Evolutionary conservation across 73 alveolate genomes (phyloP).

Genomic region (Tetrahymena borealis): DNA sequence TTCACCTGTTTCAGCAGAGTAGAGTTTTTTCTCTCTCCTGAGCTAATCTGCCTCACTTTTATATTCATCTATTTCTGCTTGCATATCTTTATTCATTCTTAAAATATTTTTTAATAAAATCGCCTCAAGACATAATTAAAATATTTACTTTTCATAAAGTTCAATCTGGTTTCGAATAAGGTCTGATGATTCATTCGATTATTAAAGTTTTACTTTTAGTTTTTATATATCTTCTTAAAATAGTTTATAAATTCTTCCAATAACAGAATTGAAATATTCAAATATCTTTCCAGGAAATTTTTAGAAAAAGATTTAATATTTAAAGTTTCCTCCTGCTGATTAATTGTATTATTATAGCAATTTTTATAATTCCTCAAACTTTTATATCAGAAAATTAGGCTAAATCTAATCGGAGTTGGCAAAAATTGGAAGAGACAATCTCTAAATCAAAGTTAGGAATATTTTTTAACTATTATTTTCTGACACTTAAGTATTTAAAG

Average conservation of each 20-base stretch:
- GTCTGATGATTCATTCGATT: neutral
- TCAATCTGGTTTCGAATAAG: neutral
- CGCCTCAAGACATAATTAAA: neutral
- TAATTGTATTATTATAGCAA: neutral
- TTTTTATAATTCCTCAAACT: neutral
- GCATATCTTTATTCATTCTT: neutral
- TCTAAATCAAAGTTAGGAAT: neutral
- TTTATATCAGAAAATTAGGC: neutral
- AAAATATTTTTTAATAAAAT: neutral
- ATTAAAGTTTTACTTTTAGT: neutral
- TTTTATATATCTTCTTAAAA: neutral
- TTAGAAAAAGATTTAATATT: neutral
- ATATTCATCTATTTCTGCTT: neutral
- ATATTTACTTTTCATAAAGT: neutral
- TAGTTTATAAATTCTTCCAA: neutral
- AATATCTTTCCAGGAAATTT: neutral
- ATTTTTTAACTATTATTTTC: neutral
- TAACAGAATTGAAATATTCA: neutral
- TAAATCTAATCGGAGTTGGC: neutral
- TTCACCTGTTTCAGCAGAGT: neutral
- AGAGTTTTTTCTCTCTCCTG: neutral
- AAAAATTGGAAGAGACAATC: neutral
- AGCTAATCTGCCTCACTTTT: neutral
- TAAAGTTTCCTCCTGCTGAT: neutral
- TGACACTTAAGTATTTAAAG: constrained; percentile 2